Percentiles rank a stretch among this genome's conserved stretches.
phyloP scores from a whole-genome alignment of 1,284 basidiomycete genomes.

The Anthracocystis setariae region DNA sequence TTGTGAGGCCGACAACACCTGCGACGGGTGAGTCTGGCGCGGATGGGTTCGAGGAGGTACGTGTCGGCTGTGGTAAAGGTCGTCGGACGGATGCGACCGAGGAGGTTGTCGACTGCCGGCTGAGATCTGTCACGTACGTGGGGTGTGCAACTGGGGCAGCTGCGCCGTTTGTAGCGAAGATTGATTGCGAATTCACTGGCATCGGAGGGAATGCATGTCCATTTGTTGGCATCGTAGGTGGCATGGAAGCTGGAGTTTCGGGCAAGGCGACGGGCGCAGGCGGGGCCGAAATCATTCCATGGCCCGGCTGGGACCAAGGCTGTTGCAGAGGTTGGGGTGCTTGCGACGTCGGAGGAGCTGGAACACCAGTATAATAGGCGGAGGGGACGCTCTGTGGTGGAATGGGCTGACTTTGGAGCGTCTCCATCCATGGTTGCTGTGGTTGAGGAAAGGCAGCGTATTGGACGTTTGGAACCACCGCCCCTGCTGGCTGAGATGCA shows the following conservation, averaged over 20 bases:
- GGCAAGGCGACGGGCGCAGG: slow-evolving; percentile 15
- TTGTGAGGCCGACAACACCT: slow-evolving; percentile 12
- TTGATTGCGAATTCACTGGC: slow-evolving; percentile 20
- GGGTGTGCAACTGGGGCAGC: slow-evolving; percentile 6
- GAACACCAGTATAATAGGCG: slow-evolving; percentile 7
- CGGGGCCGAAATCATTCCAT: slow-evolving; percentile 8
- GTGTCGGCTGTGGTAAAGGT: slow-evolving; percentile 41
- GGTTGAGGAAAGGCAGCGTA: slow-evolving; percentile 2
- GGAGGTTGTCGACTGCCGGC: slow-evolving; percentile 43
- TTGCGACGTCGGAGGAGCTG: slow-evolving; percentile 8
- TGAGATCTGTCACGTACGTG: slow-evolving; percentile 26
- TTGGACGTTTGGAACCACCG: background rate
- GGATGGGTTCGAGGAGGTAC: slow-evolving; percentile 41
- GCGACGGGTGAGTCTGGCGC: slow-evolving; percentile 34
- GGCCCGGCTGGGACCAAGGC: slow-evolving; percentile 13
- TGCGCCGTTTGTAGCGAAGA: slow-evolving; percentile 8
- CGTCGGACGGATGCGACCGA: slow-evolving; percentile 39
- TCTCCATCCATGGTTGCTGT: slow-evolving; percentile 14
- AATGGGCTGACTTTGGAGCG: slow-evolving; percentile 17
- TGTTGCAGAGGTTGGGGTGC: slow-evolving; percentile 7
- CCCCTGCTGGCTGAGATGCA: slow-evolving; percentile 5
- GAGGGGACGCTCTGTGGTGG: slow-evolving; percentile 5
- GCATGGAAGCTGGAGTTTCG: slow-evolving; percentile 2
- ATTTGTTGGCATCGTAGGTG: slow-evolving; percentile 6
- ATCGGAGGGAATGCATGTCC: slow-evolving; percentile 11